Conservation (phyloP, 495 filamentous ascomycete species). For the Podospora pseudoanserina region DNA sequence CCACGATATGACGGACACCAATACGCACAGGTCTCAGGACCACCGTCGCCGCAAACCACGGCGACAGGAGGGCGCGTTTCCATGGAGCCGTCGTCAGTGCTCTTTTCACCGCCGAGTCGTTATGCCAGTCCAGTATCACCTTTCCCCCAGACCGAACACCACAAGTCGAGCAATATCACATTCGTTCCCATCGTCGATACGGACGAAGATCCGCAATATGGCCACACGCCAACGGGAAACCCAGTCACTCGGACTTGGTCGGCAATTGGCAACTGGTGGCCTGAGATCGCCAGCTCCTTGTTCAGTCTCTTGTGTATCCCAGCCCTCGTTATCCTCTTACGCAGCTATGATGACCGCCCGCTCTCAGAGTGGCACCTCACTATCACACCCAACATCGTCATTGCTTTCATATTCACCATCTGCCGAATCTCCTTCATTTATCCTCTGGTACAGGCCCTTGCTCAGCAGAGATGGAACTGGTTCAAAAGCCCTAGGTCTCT, state of each 20-base stretch:
- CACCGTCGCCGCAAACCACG: neutral
- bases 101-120: neutral
- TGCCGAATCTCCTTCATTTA: neutral
- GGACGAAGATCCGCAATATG: neutral
- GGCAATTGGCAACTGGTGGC: neutral
- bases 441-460: neutral
- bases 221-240: neutral
- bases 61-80: neutral
- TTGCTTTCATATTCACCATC: neutral
- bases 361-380: neutral
- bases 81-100: neutral
- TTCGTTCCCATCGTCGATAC: neutral
- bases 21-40: neutral
- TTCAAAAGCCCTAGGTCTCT: neutral
- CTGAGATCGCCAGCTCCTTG: neutral
- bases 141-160: neutral
- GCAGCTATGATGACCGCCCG: neutral
- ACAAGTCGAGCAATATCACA: neutral
- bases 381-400: neutral
- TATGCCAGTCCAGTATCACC: neutral
- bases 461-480: constrained; percentile 5
- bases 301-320: neutral
- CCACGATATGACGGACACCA: neutral
- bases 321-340: neutral
- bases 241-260: neutral